Evolutionary conservation across 148 eudicot species (phyloP), one percentile per base, ranked within the genome.

Genomic region (Polygonum aviculare): DNA sequence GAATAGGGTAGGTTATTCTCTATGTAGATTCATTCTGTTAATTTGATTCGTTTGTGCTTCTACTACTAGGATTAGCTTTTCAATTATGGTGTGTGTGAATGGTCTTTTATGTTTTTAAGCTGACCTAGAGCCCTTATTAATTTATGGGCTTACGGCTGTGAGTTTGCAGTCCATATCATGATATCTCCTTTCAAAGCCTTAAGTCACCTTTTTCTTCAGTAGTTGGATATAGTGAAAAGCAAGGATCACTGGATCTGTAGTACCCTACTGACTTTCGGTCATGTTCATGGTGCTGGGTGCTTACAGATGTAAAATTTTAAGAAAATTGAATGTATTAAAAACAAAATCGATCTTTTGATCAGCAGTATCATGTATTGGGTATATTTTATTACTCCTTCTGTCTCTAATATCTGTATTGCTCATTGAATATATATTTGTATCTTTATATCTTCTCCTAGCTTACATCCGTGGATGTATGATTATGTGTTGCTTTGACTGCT

Each of bases 361-460:
- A 62, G 7, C 69, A 31, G 16, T 9, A 10, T 62, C 39, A 62
- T 26, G 69, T 21, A 9, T 16, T 14, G 7, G 8, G 8, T 62
- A 26, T 74, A 5, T 50, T 51, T 74, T 9, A 8, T 14, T 0
- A 22, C 18, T 31, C 76, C 60, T 74, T 50, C 63, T 26, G 62
- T 57, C 69, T 14, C 69, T 62, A 62, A 62, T 26, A 26, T 62
- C 16, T 18, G 10, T 55, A 49, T 16, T 45, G n/a, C 26, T 22
- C 62, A 55, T 71, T 71, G 72, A 71, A 71, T 71, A 19, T 40
- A 11, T 38, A 71, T 71, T 44, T 38, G 15, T 8, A 41, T 71
- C 74, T 36, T 21, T 55, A 14, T 12, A 16, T 18, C 12, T 36
- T 69, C 73, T 69, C 47, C 47, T 36, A 36, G 12, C 19, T 72